phyloP scores from a whole-genome alignment of 177 flowering plant species.

The Vitis hybrid region DNA sequence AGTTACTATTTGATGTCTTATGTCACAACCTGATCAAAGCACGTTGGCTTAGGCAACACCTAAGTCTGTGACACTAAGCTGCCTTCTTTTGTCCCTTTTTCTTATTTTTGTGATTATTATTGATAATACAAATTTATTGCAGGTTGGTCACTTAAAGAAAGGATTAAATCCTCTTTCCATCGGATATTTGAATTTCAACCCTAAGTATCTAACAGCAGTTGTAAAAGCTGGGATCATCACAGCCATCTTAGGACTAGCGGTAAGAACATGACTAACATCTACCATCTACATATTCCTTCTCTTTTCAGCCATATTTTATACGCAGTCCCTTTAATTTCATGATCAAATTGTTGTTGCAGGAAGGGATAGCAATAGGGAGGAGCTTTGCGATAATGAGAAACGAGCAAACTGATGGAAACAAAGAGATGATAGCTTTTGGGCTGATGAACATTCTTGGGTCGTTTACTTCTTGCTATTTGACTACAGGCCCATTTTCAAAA shows the following conservation, averaged over 20 bases:
- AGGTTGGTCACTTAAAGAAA: conserved; percentile 81
- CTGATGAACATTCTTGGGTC: conserved; percentile 91
- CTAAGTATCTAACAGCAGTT: conserved; percentile 40
- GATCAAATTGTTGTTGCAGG: conserved; percentile 36
- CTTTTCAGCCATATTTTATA: too few species aligned
- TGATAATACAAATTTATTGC: neutral
- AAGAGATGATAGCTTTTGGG: conserved; percentile 95
- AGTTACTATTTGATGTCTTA: too few species aligned
- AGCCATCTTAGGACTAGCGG: conserved; percentile 70
- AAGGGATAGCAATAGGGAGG: conserved; percentile 90
- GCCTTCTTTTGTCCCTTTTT: neutral
- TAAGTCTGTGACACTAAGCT: too few species aligned
- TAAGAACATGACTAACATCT: conserved; percentile 27
- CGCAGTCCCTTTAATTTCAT: too few species aligned
- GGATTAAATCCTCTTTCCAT: conserved; percentile 78
- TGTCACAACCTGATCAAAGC: too few species aligned
- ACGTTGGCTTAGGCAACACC: too few species aligned
- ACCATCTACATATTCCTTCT: too few species aligned
- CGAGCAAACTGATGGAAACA: conserved; percentile 82
- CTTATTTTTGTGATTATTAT: neutral
- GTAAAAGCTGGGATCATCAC: conserved; percentile 65
- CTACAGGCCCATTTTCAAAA: conserved; percentile 76
- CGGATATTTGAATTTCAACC: conserved; percentile 43
- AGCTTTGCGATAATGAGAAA: conserved; percentile 71
- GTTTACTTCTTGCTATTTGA: conserved; percentile 83